Base-by-base conservation (phyloP, 1,284 basidiomycete species). In the Trametes versicolor region DNA sequence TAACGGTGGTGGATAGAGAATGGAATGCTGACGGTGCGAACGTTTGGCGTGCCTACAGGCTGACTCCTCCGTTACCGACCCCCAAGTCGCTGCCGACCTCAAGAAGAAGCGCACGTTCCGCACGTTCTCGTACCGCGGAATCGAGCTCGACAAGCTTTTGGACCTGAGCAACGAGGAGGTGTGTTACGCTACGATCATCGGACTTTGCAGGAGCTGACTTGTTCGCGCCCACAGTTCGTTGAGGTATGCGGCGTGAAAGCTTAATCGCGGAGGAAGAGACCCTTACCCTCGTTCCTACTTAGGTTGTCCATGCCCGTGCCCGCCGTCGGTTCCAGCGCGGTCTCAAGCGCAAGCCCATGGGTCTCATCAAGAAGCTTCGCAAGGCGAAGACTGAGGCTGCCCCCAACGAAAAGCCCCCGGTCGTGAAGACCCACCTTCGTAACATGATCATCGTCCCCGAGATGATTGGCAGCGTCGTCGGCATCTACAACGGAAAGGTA, bases 361-460 rank as follows among this genome's bases (percentile, higher is more conserved):
- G 96, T 73, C 90, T 99, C 76, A 99, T 99, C 82, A 99, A 99
- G 90, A 99, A 99, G 84, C 88, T 99, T 73, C 94, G 98, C 81
- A 98, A 98, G 84, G 95, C 98, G 71, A 99, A 99, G 91, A 98
- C 97, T 86, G 97, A 99, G 83, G 95, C 96, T 50, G 94, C 88
- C 67, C 94, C 97, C 75, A 98, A 98, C 84, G 95, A 99, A 85
- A 99, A 99, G 88, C 98, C 98, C 69, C 88, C 94, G 62, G 94
- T 96, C 73, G 96, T 99, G 79, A 99, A 99, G 90, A 99, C 98
- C 63, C 98, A 99, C 84, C 87, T 99, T 74, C 96, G 97, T 79
- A 92, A 99, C 86, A 99, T 99, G 97, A 97, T 99, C 81, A 92
- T 99, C 80, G 97, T 99, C 69, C 98, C 97, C 63, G 97, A 99